These are phyloP conservation scores for Stagonosporopsis rhizophila DNA, from an alignment of 2,329 filamentous ascomycete genomes.

Conservation along the genomic window DNA sequence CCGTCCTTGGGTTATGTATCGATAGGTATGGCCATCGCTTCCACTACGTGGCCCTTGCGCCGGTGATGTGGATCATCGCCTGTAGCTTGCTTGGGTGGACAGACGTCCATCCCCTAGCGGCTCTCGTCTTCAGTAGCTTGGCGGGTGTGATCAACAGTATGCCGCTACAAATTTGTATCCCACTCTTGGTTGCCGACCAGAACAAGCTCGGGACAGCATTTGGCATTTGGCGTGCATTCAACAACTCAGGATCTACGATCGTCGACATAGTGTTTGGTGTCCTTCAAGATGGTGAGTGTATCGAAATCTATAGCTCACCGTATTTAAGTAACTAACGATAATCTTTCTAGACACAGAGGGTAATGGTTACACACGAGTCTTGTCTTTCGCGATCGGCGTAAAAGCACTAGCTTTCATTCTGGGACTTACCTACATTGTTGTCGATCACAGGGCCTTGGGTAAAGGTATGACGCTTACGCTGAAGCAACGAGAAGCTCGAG, in stretches of 20 bases:
- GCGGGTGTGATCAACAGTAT: slow-evolving; percentile 7
- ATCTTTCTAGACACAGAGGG: neutral
- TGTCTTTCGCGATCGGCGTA: neutral
- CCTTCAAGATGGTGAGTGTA: neutral
- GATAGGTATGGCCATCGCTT: slow-evolving; percentile 6
- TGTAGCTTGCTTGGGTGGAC: slow-evolving; percentile 1
- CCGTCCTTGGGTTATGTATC: neutral
- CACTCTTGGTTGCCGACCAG: slow-evolving; percentile 5
- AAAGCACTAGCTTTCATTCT: slow-evolving; percentile 3
- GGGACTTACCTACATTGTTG: neutral
- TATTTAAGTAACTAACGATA: neutral
- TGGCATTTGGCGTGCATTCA: slow-evolving; percentile 6
- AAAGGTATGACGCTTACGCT: slow-evolving; percentile 3
- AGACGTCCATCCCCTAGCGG: neutral
- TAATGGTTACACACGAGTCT: neutral
- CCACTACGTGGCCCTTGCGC: slow-evolving; percentile 5
- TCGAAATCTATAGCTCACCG: too few species aligned
- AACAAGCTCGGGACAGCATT: slow-evolving; percentile 3
- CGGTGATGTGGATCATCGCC: slow-evolving; percentile 4
- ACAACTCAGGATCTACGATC: slow-evolving; percentile 7
- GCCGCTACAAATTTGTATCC: slow-evolving; percentile 4
- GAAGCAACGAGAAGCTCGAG: neutral
- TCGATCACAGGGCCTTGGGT: slow-evolving; percentile 1
- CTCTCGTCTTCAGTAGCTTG: slow-evolving; percentile 4
- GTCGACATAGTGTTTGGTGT: slow-evolving; percentile 6